A percentile compares a stretch with the other conserved stretches of the same genome.
phyloP scores from a whole-genome alignment of 352 stramenopile genomes.

The Phytophthora sojae region DNA sequence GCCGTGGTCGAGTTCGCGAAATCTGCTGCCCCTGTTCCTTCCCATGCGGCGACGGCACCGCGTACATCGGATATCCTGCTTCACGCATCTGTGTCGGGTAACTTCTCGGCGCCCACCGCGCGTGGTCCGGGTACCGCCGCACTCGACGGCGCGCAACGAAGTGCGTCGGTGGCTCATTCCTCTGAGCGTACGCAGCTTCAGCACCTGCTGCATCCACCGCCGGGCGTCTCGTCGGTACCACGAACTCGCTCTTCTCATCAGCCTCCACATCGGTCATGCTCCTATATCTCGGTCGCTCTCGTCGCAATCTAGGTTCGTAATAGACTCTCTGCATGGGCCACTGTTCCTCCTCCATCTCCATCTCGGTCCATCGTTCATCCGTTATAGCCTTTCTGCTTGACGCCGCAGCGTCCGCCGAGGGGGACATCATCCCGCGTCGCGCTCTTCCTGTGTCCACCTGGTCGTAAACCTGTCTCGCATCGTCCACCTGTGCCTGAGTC shows the following conservation, averaged over 20 bases:
- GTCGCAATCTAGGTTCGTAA: slow-evolving; percentile 10
- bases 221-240: neutral
- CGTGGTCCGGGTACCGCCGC: slow-evolving; percentile 25
- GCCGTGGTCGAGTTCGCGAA: slow-evolving; percentile 3
- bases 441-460: slow-evolving; percentile 3
- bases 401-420: neutral
- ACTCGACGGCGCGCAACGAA: slow-evolving; percentile 30
- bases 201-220: neutral
- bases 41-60: slow-evolving; percentile 6
- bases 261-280: slow-evolving; percentile 23
- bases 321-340: slow-evolving; percentile 24
- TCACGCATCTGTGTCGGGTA: slow-evolving; percentile 24
- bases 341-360: slow-evolving; percentile 1
- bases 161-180: slow-evolving; percentile 11
- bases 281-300: slow-evolving; percentile 29
- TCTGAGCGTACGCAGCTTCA: slow-evolving; percentile 20
- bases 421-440: slow-evolving; percentile 5
- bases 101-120: slow-evolving; percentile 23
- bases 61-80: slow-evolving; percentile 25
- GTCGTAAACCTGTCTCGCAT: neutral
- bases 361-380: slow-evolving; percentile 17
- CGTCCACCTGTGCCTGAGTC: slow-evolving; percentile 2
- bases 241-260: slow-evolving; percentile 43
- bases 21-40: slow-evolving; percentile 19
- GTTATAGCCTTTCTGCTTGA: slow-evolving; percentile 10